Base-by-base conservation (phyloP, 441 rosid species). In the Hypseocharis bilobata region DNA sequence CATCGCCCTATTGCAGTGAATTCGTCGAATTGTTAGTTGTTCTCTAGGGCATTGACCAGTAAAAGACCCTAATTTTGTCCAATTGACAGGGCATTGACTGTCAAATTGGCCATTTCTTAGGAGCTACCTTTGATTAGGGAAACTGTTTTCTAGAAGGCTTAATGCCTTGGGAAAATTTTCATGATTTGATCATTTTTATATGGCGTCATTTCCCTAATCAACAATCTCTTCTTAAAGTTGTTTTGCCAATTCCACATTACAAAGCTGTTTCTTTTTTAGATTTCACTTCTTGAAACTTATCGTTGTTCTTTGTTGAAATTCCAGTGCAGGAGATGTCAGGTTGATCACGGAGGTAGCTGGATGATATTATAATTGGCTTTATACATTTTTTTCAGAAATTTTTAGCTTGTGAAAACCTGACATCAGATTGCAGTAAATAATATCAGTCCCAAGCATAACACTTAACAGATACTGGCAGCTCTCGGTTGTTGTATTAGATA, bases 371-470 rank as follows among this genome's bases (percentile, higher is more conserved):
- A n/a, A n/a, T n/a, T n/a, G n/a, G n/a, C 49, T 14, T 42, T 17
- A 42, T 42, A 42, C 14, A 13, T 2, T 45, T 16, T 45, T 20
- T 16, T 45, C 20, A n/a, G 52, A n/a, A 16, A 22, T 3, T n/a
- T n/a, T 45, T 45, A 4, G 20, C 22, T n/a, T 6, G 1, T 3
- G 52, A 45, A n/a, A n/a, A 45, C 16, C 20, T 45, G 52, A 45
- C 52, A 45, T 45, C 52, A 47, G 54, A 47, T 47, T 47, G 54
- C 52, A 45, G 5, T 45, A 45, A 45, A 44, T n/a, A n/a, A n/a
- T n/a, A 16, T 45, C 20, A 45, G 19, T 16, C 16, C 20, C 52
- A 45, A 45, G 16, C 8, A 32, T 32, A n/a, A 4, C 0, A 3
- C 1, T 45, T 16, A 16, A 45, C 52, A 0, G 4, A 45, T 20